Conservation (phyloP, 768 basidiomycete species). For the Suillus paluster region DNA sequence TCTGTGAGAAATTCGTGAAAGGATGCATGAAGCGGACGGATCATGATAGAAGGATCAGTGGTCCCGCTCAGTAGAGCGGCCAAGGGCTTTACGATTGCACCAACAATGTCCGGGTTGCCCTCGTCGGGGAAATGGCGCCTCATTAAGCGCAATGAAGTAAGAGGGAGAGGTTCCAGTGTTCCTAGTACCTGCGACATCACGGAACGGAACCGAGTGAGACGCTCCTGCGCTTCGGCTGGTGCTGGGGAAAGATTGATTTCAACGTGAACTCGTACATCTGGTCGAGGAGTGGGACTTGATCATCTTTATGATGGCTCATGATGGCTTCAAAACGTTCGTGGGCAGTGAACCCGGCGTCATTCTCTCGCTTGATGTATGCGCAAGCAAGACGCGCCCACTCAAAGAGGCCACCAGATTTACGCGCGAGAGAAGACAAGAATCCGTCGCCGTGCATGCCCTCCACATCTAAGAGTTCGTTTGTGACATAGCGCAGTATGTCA, state of each 20-base stretch:
- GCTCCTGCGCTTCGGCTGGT: neutral
- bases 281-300: neutral
- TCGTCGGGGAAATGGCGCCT: neutral
- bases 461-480: neutral
- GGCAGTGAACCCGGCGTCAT: neutral
- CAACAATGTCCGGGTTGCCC: neutral
- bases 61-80: constrained; percentile 11
- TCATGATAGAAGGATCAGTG: constrained; percentile 2
- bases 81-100: neutral
- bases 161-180: constrained; percentile 8
- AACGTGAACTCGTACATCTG: constrained; percentile 1
- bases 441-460: neutral
- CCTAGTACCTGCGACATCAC: constrained; percentile 6
- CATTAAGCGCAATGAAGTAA: neutral
- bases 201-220: neutral
- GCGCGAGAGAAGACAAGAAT: neutral
- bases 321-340: neutral
- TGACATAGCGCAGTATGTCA: neutral
- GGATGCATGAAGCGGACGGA: constrained; percentile 27
- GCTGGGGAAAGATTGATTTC: neutral
- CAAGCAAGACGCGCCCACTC: constrained; percentile 8
- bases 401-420: neutral
- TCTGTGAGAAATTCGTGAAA: constrained; percentile 30
- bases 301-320: neutral
- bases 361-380: neutral